Evolutionary conservation across 495 filamentous ascomycete genomes (phyloP), one percentile per base, ranked within the genome.

Genomic region (Penicillium malachiteum): DNA sequence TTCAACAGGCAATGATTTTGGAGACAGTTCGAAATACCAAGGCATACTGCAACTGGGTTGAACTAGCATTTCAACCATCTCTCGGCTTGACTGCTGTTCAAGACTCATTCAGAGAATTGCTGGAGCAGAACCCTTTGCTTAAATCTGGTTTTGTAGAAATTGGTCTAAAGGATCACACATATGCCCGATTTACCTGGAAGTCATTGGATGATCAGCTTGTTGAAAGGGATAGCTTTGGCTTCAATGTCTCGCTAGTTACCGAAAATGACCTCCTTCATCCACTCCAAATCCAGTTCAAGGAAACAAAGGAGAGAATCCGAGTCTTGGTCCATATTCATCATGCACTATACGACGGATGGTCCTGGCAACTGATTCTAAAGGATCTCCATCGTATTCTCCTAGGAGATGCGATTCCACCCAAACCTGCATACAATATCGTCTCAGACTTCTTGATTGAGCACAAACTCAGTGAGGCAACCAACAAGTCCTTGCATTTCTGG

Each of bases 261-360:
- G 53, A 63, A 50, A 18, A 71, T 50, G 14, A 79, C 78, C 67
- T 87, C 14, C 72, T 87, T 8, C 72, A 72, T 21, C 87, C 88
- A 1, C 71, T 90, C 37, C 74, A 67, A 3, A 68, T 87, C 9
- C 78, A 84, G 44, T 64, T 91, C 1, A 58, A 67, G 6, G 50
- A 58, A 10, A 57, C 44, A 18, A 38, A 51, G 4, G 52, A 63
- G 1, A 55, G 55, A 4, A 50, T 80, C 3, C 67, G 78, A 78
- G 37, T 67, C 6, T 46, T 74, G 6, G 55, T 78, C 10, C 72
- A 73, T 34, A 78, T 93, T 5, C 90, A 92, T 56, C 90, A 95
- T 70, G 82, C 87, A 0, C 64, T 92, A 0, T 94, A 94, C 59
- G 90, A 95, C 62, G 90, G 89, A 6, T 95, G 90, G 90, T 89